Evolutionary conservation across 2,329 filamentous ascomycete species (phyloP).

Genomic region (Penicillium sp.): DNA sequence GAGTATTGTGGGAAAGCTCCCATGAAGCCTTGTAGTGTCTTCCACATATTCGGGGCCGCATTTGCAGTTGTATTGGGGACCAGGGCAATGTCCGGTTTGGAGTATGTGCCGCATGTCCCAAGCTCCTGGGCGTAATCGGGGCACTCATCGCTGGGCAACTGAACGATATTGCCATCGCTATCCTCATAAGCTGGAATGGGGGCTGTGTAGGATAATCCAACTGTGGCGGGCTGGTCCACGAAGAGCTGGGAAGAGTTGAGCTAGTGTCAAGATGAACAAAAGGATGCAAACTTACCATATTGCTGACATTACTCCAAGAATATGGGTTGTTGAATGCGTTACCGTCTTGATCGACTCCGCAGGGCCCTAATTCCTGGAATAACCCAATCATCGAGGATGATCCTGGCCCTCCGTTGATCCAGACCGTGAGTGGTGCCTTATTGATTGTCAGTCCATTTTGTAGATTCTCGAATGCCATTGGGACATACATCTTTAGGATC

Average conservation of each 20-base stretch:
- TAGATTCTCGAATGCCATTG: not conserved
- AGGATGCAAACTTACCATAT: not conserved
- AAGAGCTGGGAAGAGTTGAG: not conserved
- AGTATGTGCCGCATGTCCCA: conserved; percentile 2
- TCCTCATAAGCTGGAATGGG: conserved; percentile 2
- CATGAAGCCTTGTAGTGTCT: conserved; percentile 62
- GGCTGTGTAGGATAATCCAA: not conserved
- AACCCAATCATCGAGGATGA: conserved; percentile 1
- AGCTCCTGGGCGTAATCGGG: not conserved
- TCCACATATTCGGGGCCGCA: conserved; percentile 62
- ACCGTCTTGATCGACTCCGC: not conserved
- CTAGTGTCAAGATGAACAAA: not conserved
- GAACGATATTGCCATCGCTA: not conserved
- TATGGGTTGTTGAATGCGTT: conserved; percentile 1
- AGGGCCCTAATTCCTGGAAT: conserved; percentile 2
- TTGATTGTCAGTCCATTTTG: not conserved
- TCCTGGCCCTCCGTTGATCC: conserved; percentile 4
- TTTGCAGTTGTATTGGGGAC: conserved; percentile 54
- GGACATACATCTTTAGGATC: not conserved
- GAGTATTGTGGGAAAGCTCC: conserved; percentile 58
- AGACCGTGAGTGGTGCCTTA: conserved; percentile 1
- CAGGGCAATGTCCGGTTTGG: conserved; percentile 46
- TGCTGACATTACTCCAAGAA: conserved; percentile 4
- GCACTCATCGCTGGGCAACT: not conserved
- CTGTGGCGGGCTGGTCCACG: not conserved